Evolutionary conservation across 768 basidiomycete genomes (phyloP).

Genomic region (Paxillus rubicundulus): DNA sequence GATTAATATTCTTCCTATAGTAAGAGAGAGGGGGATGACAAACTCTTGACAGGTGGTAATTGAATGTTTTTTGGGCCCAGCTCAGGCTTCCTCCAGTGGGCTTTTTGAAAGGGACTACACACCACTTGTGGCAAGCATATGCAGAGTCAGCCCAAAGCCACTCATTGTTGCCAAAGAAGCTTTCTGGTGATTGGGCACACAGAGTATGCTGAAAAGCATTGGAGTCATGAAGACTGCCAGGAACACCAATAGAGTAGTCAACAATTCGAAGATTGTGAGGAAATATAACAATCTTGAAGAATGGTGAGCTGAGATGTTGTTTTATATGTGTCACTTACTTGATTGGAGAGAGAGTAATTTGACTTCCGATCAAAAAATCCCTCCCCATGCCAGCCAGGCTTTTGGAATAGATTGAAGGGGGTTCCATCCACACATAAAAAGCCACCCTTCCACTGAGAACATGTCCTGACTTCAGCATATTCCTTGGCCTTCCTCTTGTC

Average conservation of each 20-base stretch:
- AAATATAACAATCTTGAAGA: too few relatives aligned
- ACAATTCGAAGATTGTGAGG: slow-evolving; percentile 11
- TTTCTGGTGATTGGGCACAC: background rate
- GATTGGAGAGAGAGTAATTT: slow-evolving; percentile 16
- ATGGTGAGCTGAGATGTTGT: background rate
- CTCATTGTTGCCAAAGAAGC: slow-evolving; percentile 6
- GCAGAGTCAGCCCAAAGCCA: slow-evolving; percentile 14
- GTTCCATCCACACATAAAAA: too few relatives aligned
- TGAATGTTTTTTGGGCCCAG: slow-evolving; percentile 16
- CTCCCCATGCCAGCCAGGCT: slow-evolving; percentile 9
- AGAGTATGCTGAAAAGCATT: background rate
- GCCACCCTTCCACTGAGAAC: too few relatives aligned
- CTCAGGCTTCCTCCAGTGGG: slow-evolving; percentile 12
- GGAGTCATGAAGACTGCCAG: slow-evolving; percentile 12
- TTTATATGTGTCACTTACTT: slow-evolving; percentile 11
- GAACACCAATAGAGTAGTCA: slow-evolving; percentile 11
- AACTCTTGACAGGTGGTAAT: slow-evolving; percentile 14
- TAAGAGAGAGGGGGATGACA: too few relatives aligned
- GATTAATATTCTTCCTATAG: too few relatives aligned
- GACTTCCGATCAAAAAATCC: slow-evolving; percentile 19
- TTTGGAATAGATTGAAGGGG: slow-evolving; percentile 20
- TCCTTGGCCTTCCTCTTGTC: too few relatives aligned
- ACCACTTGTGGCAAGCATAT: slow-evolving; percentile 14
- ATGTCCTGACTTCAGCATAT: too few relatives aligned
- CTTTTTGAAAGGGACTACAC: slow-evolving; percentile 25